Evolutionary conservation across 164 flowering plant species (phyloP).

Genomic region (Pachysandra terminalis): DNA sequence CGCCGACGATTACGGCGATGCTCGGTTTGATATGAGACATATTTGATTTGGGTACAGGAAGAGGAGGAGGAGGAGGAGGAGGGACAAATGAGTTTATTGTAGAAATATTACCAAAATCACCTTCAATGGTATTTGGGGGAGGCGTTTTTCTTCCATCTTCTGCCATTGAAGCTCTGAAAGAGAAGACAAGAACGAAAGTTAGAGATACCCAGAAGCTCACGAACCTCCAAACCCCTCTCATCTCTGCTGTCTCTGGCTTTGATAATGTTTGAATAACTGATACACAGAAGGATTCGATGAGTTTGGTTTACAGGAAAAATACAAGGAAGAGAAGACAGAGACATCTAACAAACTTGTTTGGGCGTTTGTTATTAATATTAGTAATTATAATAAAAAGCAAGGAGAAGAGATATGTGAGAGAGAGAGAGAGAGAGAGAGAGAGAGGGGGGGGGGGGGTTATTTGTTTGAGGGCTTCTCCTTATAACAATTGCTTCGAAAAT

Average conservation of each 20-base stretch:
- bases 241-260: neutral
- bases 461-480: slow-evolving; percentile 1
- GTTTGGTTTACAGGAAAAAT: slow-evolving; percentile 8
- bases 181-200: neutral
- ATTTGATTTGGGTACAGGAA: slow-evolving; percentile 2
- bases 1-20: slow-evolving; percentile 57
- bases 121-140: neutral
- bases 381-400: neutral
- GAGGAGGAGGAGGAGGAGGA: slow-evolving; percentile 20
- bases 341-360: slow-evolving; percentile 11
- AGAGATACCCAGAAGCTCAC: slow-evolving; percentile 13
- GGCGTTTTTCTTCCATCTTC: neutral
- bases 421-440: neutral
- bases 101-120: neutral
- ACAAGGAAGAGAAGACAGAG: slow-evolving; percentile 23
- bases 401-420: neutral
- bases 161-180: neutral
- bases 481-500: neutral
- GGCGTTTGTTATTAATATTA: neutral
- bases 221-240: slow-evolving; percentile 1
- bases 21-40: slow-evolving; percentile 52
- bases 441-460: neutral
- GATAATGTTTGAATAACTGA: neutral
- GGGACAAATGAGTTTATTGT: neutral
- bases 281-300: neutral